Evolutionary conservation across 1,139 yeast species (phyloP), one percentile per base, ranked within the genome.

Genomic region (Yamadazyma diddensiae): DNA sequence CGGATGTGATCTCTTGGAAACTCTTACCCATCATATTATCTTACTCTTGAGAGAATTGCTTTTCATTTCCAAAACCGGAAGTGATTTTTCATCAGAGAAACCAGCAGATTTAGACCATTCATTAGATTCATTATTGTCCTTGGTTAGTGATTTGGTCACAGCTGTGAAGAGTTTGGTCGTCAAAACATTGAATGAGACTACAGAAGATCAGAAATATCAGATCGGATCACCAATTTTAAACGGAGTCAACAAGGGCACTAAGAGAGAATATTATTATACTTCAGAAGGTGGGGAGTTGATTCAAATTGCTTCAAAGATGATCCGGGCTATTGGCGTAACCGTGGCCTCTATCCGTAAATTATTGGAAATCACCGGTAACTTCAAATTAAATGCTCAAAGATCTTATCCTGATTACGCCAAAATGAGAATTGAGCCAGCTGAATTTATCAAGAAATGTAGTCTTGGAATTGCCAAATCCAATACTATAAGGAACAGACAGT

Each of bases 351-450:
- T 69, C 21, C 53, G 60, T 42, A 64, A 53, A 41, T 55, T 61
- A 33, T 60, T 59, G 25, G 73, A 76, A 15, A 57, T 75, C 24
- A 75, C 82, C 15, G 90, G 94, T 15, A 94, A 86, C 50, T 84
- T 85, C 55, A 77, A 75, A 47, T 61, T 87, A 34, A 77, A 81
- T 21, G 55, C 70, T 2, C 80, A 77, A 33, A 66, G 94, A 44
- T 69, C 79, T 19, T 86, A 85, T 50, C 86, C 92, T 1, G 88
- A 87, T 52, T 85, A 85, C 43, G 53, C 70, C 6, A 56, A 55
- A 24, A 73, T 79, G 59, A 65, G 69, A 39, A 69, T 82, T 5
- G 70, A 78, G n/a, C 80, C 88, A 0, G 71, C 65, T 11, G 72
- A 68, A n/a, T 82, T 83, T 49, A 71, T 82, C 21, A 66, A 63